Evolutionary conservation across 176 grass and related monocot species (phyloP), one percentile per base, ranked within the genome.

Genomic region (Melocanna baccifera): DNA sequence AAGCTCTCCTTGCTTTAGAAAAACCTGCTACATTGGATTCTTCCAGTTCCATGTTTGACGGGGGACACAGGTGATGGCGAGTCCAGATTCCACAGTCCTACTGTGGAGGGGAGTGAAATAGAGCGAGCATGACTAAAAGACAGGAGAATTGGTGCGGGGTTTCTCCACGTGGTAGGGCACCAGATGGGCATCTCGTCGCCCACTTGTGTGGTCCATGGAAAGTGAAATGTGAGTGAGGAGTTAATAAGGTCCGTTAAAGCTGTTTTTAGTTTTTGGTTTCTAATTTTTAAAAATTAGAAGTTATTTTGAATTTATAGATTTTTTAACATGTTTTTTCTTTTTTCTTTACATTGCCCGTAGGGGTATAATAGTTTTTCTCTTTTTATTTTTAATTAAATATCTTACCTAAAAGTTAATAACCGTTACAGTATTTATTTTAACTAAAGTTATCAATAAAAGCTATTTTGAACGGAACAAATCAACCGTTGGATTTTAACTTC

Each of bases 191-290:
- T 83, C 84, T 43, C 9, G 43, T 18, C 46, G 41, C 73, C 90
- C 77, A 88, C 82, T 88, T 78, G 77, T 11, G 85, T 83, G 73
- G 86, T 91, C 86, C 90, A 42, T 66, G 41, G 47, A 30, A 41
- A 73, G 61, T 40, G 62, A 51, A 5, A 9, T 58, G 69, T 2
- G 62, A 12, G 29, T 47, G 14, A 59, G 25, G 53, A 71, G 73
- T 5, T 42, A 64, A 59, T n/a, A 84, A 5, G 34, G 34, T 3
- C 34, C 34, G 34, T 36, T 4, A 36, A 36, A 36, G 4, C 34
- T 0, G 4, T 36, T 5, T 36, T 36, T 0, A 3, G 32, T 34
- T 36, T 5, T 36, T 36, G 4, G 34, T 36, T 36, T 36, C 34
- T 36, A 36, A 4, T 3, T 36, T 36, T 36, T 2, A 4, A 36